phyloP scores from a whole-genome alignment of 495 filamentous ascomycete genomes.

The Neurospora sp. region DNA sequence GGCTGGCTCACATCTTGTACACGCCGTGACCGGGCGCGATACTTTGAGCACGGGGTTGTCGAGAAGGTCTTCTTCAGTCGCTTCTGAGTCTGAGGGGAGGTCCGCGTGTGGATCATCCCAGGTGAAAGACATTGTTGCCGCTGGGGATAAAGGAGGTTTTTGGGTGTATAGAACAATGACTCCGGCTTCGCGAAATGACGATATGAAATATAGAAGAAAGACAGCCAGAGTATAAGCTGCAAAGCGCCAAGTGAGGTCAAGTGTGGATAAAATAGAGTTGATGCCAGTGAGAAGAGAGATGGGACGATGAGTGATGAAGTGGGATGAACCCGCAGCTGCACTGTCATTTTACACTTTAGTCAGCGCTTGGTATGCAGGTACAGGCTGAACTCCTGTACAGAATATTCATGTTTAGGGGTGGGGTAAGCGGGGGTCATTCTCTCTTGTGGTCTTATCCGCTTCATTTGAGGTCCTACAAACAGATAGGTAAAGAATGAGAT shows the following conservation, averaged over 20 bases:
- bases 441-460: not conserved
- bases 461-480: not conserved
- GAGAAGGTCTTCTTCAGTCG: slow-evolving; percentile 15
- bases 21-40: slow-evolving; percentile 83
- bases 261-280: not conserved
- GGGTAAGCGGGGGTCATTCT: not conserved
- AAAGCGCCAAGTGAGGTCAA: not conserved
- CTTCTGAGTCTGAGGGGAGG: not conserved
- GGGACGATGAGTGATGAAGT: not conserved
- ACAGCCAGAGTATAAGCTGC: not conserved
- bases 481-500: not conserved
- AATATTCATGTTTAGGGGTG: not conserved
- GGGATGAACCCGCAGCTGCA: not conserved
- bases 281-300: not conserved
- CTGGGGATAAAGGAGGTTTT: not conserved
- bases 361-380: not conserved
- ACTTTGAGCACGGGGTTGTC: slow-evolving; percentile 80
- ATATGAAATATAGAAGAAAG: not conserved
- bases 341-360: not conserved
- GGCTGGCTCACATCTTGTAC: slow-evolving; percentile 61
- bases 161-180: not conserved
- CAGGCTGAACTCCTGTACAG: not conserved
- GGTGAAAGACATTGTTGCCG: not conserved
- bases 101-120: not conserved
- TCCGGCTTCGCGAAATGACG: not conserved